A percentile compares a stretch with the other conserved stretches of the same genome.
Conservation (phyloP, 371 early-diverging fungal species). For the Mortierella polycephala region DNA sequence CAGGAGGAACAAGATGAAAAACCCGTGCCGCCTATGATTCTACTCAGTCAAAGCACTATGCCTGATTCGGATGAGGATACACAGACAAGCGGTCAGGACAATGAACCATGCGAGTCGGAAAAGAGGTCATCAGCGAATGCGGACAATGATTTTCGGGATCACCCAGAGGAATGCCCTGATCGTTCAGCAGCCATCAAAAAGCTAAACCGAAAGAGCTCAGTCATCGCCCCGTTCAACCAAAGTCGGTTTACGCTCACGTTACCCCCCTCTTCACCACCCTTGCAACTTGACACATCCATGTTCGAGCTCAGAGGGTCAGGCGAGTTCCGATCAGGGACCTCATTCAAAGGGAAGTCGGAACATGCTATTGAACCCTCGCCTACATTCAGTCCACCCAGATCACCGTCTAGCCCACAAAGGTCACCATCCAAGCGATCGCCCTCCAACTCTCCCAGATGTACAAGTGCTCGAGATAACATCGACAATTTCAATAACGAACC, state of each 20-base stretch:
- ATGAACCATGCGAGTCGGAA: slow-evolving; percentile 13
- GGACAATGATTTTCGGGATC: neutral
- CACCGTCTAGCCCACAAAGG: slow-evolving; percentile 23
- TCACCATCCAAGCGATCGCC: slow-evolving; percentile 10
- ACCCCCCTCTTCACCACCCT: slow-evolving; percentile 14
- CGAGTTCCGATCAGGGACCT: neutral
- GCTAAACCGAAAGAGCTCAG: slow-evolving; percentile 22
- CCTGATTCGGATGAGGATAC: slow-evolving; percentile 19
- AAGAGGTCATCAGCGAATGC: slow-evolving; percentile 8
- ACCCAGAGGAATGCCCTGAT: slow-evolving; percentile 9
- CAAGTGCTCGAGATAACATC: neutral
- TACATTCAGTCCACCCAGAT: slow-evolving; percentile 13
- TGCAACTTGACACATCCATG: neutral
- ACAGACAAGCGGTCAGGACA: neutral
- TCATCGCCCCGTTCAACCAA: neutral
- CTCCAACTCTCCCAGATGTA: slow-evolving; percentile 1
- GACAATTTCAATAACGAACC: neutral
- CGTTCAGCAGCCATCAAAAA: slow-evolving; percentile 23
- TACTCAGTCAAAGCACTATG: slow-evolving; percentile 45
- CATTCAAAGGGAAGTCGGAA: neutral
- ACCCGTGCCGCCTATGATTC: slow-evolving; percentile 48
- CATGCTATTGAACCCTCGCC: slow-evolving; percentile 16
- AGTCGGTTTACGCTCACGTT: slow-evolving; percentile 10
- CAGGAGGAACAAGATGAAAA: slow-evolving; percentile 34
- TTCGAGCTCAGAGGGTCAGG: neutral